A percentile compares a stretch with the other conserved stretches of the same genome.
phyloP scores from a whole-genome alignment of 2,329 filamentous ascomycete species.

The Aspergillus tamarii region DNA sequence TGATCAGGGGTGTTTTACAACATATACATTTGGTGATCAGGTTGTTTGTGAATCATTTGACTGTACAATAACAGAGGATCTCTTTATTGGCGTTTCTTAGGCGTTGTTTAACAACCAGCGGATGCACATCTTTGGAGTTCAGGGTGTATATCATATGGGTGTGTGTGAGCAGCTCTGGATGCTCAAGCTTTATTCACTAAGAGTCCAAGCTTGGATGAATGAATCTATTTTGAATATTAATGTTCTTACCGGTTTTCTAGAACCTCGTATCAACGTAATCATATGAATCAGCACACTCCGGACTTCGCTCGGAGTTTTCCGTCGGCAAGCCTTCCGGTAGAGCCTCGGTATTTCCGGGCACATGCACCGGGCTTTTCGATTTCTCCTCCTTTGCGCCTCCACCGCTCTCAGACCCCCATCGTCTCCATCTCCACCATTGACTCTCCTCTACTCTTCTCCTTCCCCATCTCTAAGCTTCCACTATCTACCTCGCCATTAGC shows the following conservation, averaged over 20 bases:
- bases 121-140: conserved; percentile 11
- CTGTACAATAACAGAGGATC: conserved; percentile 9
- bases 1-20: conserved; percentile 24
- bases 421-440: conserved; percentile 16
- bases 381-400: conserved; percentile 20
- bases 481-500: conserved; percentile 3
- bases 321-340: conserved; percentile 16
- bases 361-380: conserved; percentile 19
- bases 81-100: conserved; percentile 1
- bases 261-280: background rate
- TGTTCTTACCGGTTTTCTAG: background rate
- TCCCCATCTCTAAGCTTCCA: conserved; percentile 9
- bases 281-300: background rate
- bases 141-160: conserved; percentile 5
- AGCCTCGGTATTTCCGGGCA: conserved; percentile 26
- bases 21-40: background rate
- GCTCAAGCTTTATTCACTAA: background rate
- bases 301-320: conserved; percentile 1
- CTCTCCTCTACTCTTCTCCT: conserved; percentile 14
- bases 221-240: background rate
- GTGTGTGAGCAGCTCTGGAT: background rate
- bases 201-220: background rate
- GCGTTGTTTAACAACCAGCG: conserved; percentile 7
- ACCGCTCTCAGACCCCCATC: conserved; percentile 17
- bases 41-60: conserved; percentile 2